phyloP scores from a whole-genome alignment of 1,284 basidiomycete species.

The Tausonia pullulans region DNA sequence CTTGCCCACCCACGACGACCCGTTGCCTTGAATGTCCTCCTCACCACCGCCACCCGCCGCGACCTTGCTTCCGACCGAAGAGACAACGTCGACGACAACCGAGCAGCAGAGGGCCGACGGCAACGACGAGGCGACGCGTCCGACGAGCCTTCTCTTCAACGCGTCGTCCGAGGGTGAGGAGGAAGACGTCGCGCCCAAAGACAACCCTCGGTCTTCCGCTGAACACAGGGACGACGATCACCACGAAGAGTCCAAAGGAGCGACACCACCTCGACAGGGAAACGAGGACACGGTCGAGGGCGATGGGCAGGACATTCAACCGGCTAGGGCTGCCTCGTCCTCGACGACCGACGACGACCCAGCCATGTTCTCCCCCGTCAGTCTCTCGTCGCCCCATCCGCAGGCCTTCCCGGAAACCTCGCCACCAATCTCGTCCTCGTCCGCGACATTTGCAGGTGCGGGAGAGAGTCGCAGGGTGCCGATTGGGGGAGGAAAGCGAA shows the following conservation, averaged over 20 bases:
- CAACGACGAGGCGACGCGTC: background rate
- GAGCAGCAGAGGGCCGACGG: too few relatives aligned
- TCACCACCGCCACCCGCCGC: background rate
- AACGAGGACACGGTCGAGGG: too few relatives aligned
- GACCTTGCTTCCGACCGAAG: background rate
- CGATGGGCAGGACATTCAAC: too few relatives aligned
- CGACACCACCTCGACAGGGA: too few relatives aligned
- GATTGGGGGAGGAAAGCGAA: too few relatives aligned
- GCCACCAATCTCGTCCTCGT: background rate
- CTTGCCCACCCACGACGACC: background rate
- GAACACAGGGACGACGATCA: background rate
- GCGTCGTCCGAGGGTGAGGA: background rate
- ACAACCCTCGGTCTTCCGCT: background rate
- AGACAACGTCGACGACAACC: too few relatives aligned
- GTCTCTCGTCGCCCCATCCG: background rate
- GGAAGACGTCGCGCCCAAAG: background rate
- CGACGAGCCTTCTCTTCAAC: background rate
- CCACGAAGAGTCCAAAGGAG: background rate
- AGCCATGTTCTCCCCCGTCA: background rate
- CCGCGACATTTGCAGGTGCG: background rate
- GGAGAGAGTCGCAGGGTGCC: too few relatives aligned
- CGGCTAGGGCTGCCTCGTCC: too few relatives aligned
- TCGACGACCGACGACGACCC: background rate
- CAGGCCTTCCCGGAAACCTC: background rate
- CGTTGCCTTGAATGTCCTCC: background rate